phyloP scores from a whole-genome alignment of 2,329 filamentous ascomycete species.

The Balansia obtecta region DNA sequence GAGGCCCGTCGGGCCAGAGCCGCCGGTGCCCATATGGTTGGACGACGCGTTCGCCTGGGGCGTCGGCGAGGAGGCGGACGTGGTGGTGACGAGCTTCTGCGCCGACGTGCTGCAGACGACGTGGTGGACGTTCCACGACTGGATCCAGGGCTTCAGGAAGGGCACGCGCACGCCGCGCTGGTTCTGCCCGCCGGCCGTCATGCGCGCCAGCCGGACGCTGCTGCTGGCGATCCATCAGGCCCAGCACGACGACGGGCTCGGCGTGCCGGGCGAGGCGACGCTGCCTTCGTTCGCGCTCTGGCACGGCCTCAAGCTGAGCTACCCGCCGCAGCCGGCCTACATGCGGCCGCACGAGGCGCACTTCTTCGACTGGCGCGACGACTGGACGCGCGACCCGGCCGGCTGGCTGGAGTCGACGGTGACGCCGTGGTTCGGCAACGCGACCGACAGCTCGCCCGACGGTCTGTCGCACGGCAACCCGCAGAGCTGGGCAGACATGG shows the following conservation, averaged over 20 bases:
- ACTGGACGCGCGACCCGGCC: constrained; percentile 2
- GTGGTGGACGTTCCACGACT: constrained; percentile 21
- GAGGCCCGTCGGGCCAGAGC: constrained; percentile 3
- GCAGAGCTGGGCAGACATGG: constrained; percentile 13
- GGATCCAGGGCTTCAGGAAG: constrained; percentile 16
- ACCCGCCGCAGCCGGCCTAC: constrained; percentile 23
- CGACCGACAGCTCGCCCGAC: constrained; percentile 13
- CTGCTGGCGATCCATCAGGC: constrained; percentile 21
- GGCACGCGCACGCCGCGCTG: constrained; percentile 17
- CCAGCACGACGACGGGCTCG: constrained; percentile 18
- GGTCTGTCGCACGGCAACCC: constrained; percentile 15
- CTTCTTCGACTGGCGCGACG: constrained; percentile 9
- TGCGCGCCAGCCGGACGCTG: constrained; percentile 18
- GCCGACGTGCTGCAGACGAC: constrained; percentile 13
- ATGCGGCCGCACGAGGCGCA: constrained; percentile 9
- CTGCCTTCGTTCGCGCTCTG: constrained; percentile 24
- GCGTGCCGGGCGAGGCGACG: constrained; percentile 22
- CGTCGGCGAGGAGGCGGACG: constrained; percentile 22
- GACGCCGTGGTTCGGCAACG: constrained; percentile 17
- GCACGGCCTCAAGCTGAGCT: constrained; percentile 25
- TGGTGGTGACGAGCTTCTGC: constrained; percentile 18
- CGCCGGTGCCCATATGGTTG: constrained; percentile 18
- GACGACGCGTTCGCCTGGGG: constrained; percentile 18
- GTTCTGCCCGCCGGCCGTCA: constrained; percentile 24
- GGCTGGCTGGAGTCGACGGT: constrained; percentile 1